These are phyloP conservation scores for Kwoniella shivajii DNA, from an alignment of 1,284 basidiomycete species.

Conservation along the genomic window DNA sequence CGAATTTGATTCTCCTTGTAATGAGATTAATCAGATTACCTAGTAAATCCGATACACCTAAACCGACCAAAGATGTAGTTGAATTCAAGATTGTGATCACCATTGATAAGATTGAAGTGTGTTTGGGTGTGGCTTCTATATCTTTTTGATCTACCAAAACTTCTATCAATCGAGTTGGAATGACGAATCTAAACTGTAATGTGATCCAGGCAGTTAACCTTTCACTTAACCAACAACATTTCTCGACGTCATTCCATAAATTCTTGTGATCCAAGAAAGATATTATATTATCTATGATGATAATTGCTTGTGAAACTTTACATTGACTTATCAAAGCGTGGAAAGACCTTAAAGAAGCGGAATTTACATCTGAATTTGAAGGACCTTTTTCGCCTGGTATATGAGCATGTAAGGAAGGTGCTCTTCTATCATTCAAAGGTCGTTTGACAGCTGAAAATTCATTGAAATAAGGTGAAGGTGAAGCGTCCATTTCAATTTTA, in stretches of 20 bases:
- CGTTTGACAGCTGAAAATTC: slow-evolving; percentile 73
- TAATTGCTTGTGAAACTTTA: slow-evolving; percentile 68
- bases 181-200: slow-evolving; percentile 87
- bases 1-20: slow-evolving; percentile 68
- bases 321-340: slow-evolving; percentile 75
- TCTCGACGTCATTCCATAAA: slow-evolving; percentile 69
- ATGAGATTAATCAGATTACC: slow-evolving; percentile 74
- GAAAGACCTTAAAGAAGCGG: slow-evolving; percentile 71
- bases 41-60: slow-evolving; percentile 87
- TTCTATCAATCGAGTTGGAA: slow-evolving; percentile 84
- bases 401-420: slow-evolving; percentile 83
- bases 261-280: slow-evolving; percentile 66
- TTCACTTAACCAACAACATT: slow-evolving; percentile 80
- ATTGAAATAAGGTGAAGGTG: slow-evolving; percentile 69
- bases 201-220: slow-evolving; percentile 79
- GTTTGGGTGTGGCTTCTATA: slow-evolving; percentile 60
- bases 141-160: slow-evolving; percentile 61
- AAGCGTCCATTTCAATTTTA: slow-evolving; percentile 66
- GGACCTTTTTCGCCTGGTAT: slow-evolving; percentile 86
- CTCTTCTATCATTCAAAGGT: slow-evolving; percentile 73
- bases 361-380: slow-evolving; percentile 69
- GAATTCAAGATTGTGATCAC: slow-evolving; percentile 78
- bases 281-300: slow-evolving; percentile 70
- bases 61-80: slow-evolving; percentile 78
- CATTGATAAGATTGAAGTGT: slow-evolving; percentile 76